A percentile compares a stretch with the other conserved stretches of the same genome.
Conservation (phyloP, 2,329 filamentous ascomycete genomes). For the Aspergillus amoenus region DNA sequence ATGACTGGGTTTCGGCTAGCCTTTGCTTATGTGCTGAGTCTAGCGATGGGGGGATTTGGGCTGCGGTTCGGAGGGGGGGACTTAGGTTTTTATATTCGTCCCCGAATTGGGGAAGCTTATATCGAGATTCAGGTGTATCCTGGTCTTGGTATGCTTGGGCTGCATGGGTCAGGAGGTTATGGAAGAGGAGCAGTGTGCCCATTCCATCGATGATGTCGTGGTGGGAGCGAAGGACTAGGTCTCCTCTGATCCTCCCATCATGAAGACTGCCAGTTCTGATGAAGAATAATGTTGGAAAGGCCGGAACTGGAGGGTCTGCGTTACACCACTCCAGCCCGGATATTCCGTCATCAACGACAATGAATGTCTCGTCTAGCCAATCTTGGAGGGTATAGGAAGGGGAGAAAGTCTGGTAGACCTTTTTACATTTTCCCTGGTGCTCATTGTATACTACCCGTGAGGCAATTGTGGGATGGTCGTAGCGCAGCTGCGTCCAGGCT, state of each 20-base stretch:
- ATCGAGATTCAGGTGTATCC: background rate
- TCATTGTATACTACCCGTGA: conserved; percentile 19
- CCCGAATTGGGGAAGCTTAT: conserved; percentile 11
- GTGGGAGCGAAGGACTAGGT: conserved; percentile 21
- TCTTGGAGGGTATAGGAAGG: background rate
- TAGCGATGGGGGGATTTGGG: conserved; percentile 14
- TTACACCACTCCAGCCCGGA: conserved; percentile 26
- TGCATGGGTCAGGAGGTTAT: conserved; percentile 20
- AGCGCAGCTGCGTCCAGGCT: conserved; percentile 24
- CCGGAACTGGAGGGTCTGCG: conserved; percentile 23
- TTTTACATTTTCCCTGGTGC: conserved; percentile 15
- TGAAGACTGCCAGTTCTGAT: conserved; percentile 7
- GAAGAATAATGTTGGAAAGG: conserved; percentile 23
- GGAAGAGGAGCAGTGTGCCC: conserved; percentile 20
- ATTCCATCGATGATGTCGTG: conserved; percentile 28
- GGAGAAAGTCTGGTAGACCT: conserved; percentile 19
- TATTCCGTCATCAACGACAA: conserved; percentile 4
- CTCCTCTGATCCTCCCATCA: background rate
- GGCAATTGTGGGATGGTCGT: conserved; percentile 26
- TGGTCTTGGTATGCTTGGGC: background rate
- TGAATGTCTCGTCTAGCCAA: conserved; percentile 21
- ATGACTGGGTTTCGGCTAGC: conserved; percentile 4
- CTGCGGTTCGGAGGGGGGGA: conserved; percentile 21
- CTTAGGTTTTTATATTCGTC: conserved; percentile 22
- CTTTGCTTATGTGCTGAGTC: background rate